These are phyloP conservation scores for Hansfordia pulvinata DNA, from an alignment of 2,329 filamentous ascomycete species.

Conservation along the genomic window DNA sequence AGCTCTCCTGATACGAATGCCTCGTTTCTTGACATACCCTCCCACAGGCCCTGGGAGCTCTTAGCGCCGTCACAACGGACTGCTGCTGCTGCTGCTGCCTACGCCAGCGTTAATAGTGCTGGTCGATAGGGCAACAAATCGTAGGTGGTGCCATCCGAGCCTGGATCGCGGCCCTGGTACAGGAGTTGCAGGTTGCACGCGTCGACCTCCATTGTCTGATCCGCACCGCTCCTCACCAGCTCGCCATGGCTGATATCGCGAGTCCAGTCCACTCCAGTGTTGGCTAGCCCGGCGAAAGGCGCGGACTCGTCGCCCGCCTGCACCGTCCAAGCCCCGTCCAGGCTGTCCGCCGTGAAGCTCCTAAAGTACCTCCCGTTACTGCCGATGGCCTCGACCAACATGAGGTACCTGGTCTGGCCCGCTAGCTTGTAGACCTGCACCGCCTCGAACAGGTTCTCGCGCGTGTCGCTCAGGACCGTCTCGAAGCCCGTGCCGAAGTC, in stretches of 20 bases:
- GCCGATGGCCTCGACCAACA: slow-evolving; percentile 54
- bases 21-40: too few species aligned
- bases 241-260: slow-evolving; percentile 57
- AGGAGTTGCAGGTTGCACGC: slow-evolving; percentile 51
- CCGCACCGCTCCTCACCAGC: slow-evolving; percentile 37
- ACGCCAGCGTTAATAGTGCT: slow-evolving; percentile 40
- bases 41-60: too few species aligned
- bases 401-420: slow-evolving; percentile 43
- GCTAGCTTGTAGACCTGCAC: slow-evolving; percentile 51
- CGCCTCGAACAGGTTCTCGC: slow-evolving; percentile 49
- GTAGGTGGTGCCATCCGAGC: slow-evolving; percentile 27
- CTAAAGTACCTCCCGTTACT: slow-evolving; percentile 48
- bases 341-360: slow-evolving; percentile 45
- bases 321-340: slow-evolving; percentile 42
- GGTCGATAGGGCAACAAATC: slow-evolving; percentile 37
- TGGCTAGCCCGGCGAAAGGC: slow-evolving; percentile 56
- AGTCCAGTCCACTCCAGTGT: slow-evolving; percentile 51
- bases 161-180: slow-evolving; percentile 43
- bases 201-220: slow-evolving; percentile 50
- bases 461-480: slow-evolving; percentile 36
- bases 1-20: too few species aligned
- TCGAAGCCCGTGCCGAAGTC: slow-evolving; percentile 38
- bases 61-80: too few species aligned
- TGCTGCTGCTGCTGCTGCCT: too few species aligned
- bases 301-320: slow-evolving; percentile 38